phyloP scores from a whole-genome alignment of 208 protist species.

The Leishmania tropica region DNA sequence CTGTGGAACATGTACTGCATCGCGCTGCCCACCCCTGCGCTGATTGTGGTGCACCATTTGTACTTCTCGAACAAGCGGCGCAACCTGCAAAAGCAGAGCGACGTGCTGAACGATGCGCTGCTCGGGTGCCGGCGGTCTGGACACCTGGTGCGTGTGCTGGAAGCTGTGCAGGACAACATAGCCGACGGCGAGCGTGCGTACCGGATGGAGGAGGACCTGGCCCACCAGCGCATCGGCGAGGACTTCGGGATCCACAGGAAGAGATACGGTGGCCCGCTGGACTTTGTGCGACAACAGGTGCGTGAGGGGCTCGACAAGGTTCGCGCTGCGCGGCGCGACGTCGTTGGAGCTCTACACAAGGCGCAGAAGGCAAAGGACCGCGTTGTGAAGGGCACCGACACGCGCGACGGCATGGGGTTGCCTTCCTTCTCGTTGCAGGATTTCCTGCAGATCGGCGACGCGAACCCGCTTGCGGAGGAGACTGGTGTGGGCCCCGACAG shows the following conservation, averaged over 20 bases:
- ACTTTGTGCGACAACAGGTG: constrained; percentile 26
- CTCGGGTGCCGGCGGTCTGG: constrained; percentile 30
- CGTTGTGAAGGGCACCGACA: neutral
- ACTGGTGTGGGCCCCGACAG: constrained; percentile 10
- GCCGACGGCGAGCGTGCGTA: constrained; percentile 26
- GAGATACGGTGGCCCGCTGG: constrained; percentile 18
- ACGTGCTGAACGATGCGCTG: constrained; percentile 38
- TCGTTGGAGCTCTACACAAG: constrained; percentile 37
- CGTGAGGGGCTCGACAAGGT: constrained; percentile 23
- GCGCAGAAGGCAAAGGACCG: constrained; percentile 24
- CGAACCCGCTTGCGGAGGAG: constrained; percentile 25
- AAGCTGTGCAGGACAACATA: constrained; percentile 35
- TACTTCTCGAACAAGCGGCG: constrained; percentile 52
- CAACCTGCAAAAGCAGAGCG: constrained; percentile 50
- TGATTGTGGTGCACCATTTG: constrained; percentile 62
- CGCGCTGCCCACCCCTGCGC: constrained; percentile 44
- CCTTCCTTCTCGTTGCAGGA: constrained; percentile 30
- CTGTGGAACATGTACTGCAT: constrained; percentile 68
- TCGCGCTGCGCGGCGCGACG: constrained; percentile 19
- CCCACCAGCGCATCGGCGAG: constrained; percentile 29
- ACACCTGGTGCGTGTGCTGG: constrained; percentile 30
- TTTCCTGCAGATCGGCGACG: constrained; percentile 23
- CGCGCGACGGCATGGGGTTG: neutral
- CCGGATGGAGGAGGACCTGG: constrained; percentile 31
- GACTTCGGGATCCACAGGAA: constrained; percentile 33